Evolutionary conservation across 345 rosid species (phyloP), one percentile per base, ranked within the genome.

Genomic region (Gossypioides kirkii): DNA sequence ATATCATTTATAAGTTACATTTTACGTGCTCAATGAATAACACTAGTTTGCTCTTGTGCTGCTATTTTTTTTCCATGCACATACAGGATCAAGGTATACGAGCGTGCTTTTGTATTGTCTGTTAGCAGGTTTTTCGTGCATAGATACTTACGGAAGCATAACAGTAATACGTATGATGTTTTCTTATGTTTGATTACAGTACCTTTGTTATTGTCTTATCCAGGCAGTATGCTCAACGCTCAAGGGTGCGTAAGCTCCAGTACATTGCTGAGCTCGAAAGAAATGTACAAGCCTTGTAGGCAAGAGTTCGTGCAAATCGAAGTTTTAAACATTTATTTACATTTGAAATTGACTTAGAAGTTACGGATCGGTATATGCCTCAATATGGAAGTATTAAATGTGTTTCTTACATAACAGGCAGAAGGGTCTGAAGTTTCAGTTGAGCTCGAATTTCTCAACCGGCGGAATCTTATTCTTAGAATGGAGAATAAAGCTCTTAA

Each of bases 151-250:
- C 3, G 5, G 18, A 25, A 68, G 25, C 16, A 17, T 68, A 49
- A 17, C 55, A 17, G 23, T 8, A 22, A 49, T 67, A 26, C 23
- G 10, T 26, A 26, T 67, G 14, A 23, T 45, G 54, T 62, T 38
- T n/a, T 18, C 6, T 61, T 52, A 17, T 20, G 16, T 78, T 69
- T 73, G 49, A 49, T 75, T 75, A 59, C 20, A 72, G 38, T 75
- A 47, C 28, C 64, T 77, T 61, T 56, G 61, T n/a, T 80, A 20
- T 25, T 74, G 36, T 75, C 56, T 47, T 25, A 7, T 79, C 76
- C 82, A 96, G 98, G 89, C 99, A 91, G 90, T 96, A 91, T 61
- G 99, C 99, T 76, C 99, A 96, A 71, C 91, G 99, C 38, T 93
- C 99, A 65, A 81, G 99, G 77, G 98, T 91, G 36, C 90, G 98